Evolutionary conservation across 2,329 filamentous ascomycete genomes (phyloP).

Genomic region (Colletotrichum liriopes): DNA sequence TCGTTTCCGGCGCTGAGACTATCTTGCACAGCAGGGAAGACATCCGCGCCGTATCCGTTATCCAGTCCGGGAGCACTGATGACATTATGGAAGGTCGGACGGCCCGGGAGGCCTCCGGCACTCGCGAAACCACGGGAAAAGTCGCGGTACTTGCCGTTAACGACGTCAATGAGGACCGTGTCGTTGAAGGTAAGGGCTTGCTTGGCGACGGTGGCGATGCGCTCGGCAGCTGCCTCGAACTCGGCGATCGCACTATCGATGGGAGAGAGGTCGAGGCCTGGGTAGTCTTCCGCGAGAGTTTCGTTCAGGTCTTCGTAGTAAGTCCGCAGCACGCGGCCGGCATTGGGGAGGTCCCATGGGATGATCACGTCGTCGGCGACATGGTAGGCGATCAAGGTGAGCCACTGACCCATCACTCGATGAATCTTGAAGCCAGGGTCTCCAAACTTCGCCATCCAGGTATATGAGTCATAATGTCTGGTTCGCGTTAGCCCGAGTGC

Average conservation of each 20-base stretch:
- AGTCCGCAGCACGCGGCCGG: slow-evolving; percentile 30
- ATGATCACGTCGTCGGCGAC: slow-evolving; percentile 37
- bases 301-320: slow-evolving; percentile 36
- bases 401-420: slow-evolving; percentile 61
- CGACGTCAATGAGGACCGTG: slow-evolving; percentile 18
- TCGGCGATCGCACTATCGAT: slow-evolving; percentile 22
- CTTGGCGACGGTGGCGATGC: slow-evolving; percentile 28
- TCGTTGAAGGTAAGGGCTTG: slow-evolving; percentile 31
- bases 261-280: slow-evolving; percentile 22
- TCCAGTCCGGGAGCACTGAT: slow-evolving; percentile 30
- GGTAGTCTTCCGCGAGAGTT: slow-evolving; percentile 14
- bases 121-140: slow-evolving; percentile 38
- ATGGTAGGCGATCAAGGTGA: slow-evolving; percentile 34
- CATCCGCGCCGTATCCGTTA: slow-evolving; percentile 33
- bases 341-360: slow-evolving; percentile 37
- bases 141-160: slow-evolving; percentile 37
- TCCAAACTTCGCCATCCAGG: slow-evolving; percentile 67
- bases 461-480: slow-evolving; percentile 50
- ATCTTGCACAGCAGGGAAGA: slow-evolving; percentile 36
- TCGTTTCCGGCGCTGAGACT: slow-evolving; percentile 23
- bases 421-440: slow-evolving; percentile 66
- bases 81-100: slow-evolving; percentile 34
- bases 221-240: slow-evolving; percentile 27
- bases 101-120: slow-evolving; percentile 27
- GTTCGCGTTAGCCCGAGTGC: neutral